These are phyloP conservation scores for Coniferiporia sulphurascens DNA, from an alignment of 1,284 basidiomycete genomes.

Conservation along the genomic window DNA sequence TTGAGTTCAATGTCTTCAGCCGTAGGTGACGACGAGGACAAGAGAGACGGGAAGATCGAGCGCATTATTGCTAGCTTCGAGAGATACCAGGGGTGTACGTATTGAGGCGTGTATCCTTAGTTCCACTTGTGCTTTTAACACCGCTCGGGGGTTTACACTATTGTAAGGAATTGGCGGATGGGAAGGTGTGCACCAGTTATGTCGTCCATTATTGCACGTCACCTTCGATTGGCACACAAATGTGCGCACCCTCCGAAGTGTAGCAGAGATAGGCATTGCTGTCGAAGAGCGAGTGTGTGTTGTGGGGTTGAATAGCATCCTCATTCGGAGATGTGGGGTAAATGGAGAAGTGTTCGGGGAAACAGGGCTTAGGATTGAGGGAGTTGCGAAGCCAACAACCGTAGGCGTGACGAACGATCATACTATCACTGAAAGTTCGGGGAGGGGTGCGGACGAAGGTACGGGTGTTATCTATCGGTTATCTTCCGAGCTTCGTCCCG, in stretches of 20 bases:
- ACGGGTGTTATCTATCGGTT: background rate
- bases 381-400: background rate
- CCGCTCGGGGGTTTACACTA: background rate
- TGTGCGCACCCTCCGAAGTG: background rate
- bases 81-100: background rate
- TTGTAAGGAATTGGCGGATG: background rate
- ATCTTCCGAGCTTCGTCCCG: constrained; percentile 16
- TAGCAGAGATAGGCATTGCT: constrained; percentile 1
- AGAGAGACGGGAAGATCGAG: constrained; percentile 16
- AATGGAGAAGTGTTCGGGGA: constrained; percentile 13
- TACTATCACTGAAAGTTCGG: background rate
- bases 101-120: background rate
- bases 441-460: background rate
- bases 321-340: constrained; percentile 5
- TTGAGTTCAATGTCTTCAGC: constrained; percentile 27
- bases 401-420: constrained; percentile 1
- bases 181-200: constrained; percentile 3
- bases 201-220: background rate
- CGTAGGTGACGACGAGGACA: constrained; percentile 21
- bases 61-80: constrained; percentile 15
- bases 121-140: background rate
- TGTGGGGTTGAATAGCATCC: constrained; percentile 5
- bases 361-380: constrained; percentile 3
- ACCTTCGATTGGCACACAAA: background rate
- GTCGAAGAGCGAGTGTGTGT: background rate